Conservation (phyloP, 805 yeast species). For the Metschnikowia bowlesiae region DNA sequence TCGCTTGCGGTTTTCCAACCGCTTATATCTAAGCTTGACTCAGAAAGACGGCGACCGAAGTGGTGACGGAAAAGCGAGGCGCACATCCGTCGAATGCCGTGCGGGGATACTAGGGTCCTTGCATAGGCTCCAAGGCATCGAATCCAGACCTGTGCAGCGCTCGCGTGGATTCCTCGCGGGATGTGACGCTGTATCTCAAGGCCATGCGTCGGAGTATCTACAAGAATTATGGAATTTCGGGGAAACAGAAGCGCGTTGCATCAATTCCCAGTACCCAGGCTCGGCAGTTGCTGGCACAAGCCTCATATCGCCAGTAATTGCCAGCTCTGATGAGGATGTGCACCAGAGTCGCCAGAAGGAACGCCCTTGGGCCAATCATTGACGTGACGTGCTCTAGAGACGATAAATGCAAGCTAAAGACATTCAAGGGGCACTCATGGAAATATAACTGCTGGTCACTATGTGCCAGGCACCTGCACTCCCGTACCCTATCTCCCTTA, state of each 20-base stretch:
- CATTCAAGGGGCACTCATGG: neutral
- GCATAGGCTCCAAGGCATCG: neutral
- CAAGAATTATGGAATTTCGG: neutral
- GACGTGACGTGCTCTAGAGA: neutral
- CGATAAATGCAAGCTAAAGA: neutral
- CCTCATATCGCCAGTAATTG: neutral
- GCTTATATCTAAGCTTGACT: neutral
- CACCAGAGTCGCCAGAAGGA: neutral
- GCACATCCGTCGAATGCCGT: conserved; percentile 1
- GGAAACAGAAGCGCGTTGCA: neutral
- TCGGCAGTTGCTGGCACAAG: neutral
- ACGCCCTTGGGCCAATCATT: neutral
- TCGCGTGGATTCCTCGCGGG: neutral
- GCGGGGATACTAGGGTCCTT: conserved; percentile 11
- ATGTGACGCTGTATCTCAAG: neutral
- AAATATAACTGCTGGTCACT: too few relatives aligned
- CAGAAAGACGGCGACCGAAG: neutral
- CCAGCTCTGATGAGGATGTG: neutral
- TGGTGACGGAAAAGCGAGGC: neutral
- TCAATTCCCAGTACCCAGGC: neutral
- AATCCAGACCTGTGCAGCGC: neutral
- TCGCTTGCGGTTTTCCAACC: conserved; percentile 28
- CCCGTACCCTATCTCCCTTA: too few relatives aligned
- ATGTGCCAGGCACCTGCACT: too few relatives aligned
- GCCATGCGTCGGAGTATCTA: neutral